These are phyloP conservation scores for Lasiosphaeris hirsuta DNA, from an alignment of 495 filamentous ascomycete species.

Conservation along the genomic window DNA sequence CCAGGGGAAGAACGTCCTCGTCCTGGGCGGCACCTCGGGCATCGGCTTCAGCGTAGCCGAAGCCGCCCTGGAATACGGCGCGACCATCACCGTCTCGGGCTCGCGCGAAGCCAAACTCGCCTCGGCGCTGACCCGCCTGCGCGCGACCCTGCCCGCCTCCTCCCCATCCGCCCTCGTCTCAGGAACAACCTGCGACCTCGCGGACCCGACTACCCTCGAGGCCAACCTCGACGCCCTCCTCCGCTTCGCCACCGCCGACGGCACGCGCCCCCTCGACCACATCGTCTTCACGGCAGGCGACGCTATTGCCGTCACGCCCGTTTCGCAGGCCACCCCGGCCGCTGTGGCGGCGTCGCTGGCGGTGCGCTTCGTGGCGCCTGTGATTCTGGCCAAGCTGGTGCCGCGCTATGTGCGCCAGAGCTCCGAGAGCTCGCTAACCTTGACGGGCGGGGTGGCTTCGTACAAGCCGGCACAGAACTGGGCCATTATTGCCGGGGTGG, in stretches of 20 bases:
- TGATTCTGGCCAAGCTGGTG: slow-evolving; percentile 51
- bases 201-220: slow-evolving; percentile 38
- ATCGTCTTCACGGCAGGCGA: slow-evolving; percentile 59
- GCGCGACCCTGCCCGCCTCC: slow-evolving; percentile 23
- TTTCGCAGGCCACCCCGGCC: slow-evolving; percentile 39
- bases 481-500: slow-evolving; percentile 1
- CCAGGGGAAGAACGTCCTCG: slow-evolving; percentile 40
- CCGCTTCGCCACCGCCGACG: slow-evolving; percentile 25
- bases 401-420: slow-evolving; percentile 36
- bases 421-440: slow-evolving; percentile 43
- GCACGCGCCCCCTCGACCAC: slow-evolving; percentile 51
- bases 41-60: slow-evolving; percentile 56
- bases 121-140: slow-evolving; percentile 37
- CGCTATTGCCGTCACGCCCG: slow-evolving; percentile 26
- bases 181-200: slow-evolving; percentile 52
- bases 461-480: neutral
- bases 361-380: slow-evolving; percentile 48
- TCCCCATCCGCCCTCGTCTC: slow-evolving; percentile 21
- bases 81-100: slow-evolving; percentile 50
- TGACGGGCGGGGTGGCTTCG: slow-evolving; percentile 50
- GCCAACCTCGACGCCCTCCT: slow-evolving; percentile 45
- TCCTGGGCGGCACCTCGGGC: slow-evolving; percentile 54
- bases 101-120: slow-evolving; percentile 42
- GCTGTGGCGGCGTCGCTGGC: slow-evolving; percentile 34
- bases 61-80: slow-evolving; percentile 46